phyloP scores from a whole-genome alignment of 371 early-diverging fungal genomes.

The Apophysomyces ossiformis region DNA sequence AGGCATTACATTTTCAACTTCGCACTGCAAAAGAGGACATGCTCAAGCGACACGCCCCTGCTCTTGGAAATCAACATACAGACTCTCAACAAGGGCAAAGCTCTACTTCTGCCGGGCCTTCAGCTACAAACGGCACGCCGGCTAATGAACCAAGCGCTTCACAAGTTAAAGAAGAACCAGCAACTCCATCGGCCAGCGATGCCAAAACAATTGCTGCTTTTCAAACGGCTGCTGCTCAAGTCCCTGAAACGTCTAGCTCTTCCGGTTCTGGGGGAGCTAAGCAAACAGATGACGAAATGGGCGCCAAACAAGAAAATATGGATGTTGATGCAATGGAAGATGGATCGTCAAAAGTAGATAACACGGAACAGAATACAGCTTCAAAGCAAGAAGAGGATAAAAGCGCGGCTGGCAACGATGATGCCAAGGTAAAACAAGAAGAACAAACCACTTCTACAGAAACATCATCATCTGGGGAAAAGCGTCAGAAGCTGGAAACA shows the following conservation, averaged over 20 bases:
- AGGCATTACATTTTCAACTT: constrained; percentile 93
- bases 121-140: constrained; percentile 8
- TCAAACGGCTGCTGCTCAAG: constrained; percentile 16
- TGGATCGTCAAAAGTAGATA: background rate
- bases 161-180: constrained; percentile 3
- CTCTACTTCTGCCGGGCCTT: constrained; percentile 13
- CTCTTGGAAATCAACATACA: constrained; percentile 16
- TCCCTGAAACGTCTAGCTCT: background rate
- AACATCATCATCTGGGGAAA: background rate
- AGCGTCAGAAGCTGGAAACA: background rate
- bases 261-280: constrained; percentile 1
- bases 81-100: constrained; percentile 22
- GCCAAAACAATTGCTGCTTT: constrained; percentile 19
- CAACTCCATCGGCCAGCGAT: constrained; percentile 20
- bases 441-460: background rate
- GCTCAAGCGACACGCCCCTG: constrained; percentile 53
- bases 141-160: constrained; percentile 1
- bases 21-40: constrained; percentile 93
- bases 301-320: constrained; percentile 4
- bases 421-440: constrained; percentile 12
- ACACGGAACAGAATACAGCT: background rate
- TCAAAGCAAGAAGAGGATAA: constrained; percentile 25
- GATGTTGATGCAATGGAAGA: constrained; percentile 12
- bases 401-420: constrained; percentile 4
- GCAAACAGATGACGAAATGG: background rate